These are phyloP conservation scores for Solanum sitiens DNA, from an alignment of 257 asterid species.

Conservation along the genomic window DNA sequence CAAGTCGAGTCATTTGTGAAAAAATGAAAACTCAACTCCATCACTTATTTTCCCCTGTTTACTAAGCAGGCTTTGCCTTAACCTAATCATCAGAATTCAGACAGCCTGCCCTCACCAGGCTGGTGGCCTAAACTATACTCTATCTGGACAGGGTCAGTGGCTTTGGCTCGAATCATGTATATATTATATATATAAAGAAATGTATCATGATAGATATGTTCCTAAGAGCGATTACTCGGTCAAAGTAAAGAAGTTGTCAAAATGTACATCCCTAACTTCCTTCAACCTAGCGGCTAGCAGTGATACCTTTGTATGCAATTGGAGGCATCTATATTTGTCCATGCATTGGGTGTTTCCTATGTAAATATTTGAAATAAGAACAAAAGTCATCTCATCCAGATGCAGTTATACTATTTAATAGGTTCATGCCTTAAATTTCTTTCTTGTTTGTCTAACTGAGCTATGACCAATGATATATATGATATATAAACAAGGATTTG, in stretches of 20 bases:
- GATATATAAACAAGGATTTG: neutral
- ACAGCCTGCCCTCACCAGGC: neutral
- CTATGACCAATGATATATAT: neutral
- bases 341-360: neutral
- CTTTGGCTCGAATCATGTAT: neutral
- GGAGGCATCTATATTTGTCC: neutral
- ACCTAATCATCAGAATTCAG: neutral
- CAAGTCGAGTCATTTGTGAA: conserved; percentile 12
- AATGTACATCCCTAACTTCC: neutral
- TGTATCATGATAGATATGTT: neutral
- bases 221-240: neutral
- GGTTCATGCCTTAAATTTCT: neutral
- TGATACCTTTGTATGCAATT: neutral
- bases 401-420: neutral
- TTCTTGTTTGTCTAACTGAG: neutral
- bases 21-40: neutral
- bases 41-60: neutral
- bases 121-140: neutral
- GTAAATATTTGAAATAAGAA: neutral
- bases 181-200: neutral
- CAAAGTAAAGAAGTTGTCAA: neutral
- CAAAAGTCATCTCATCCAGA: neutral
- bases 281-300: neutral
- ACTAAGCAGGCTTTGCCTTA: neutral
- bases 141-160: neutral